These are phyloP conservation scores for Aegilops sharonensis DNA, from an alignment of 176 grass and related monocot species.

Conservation along the genomic window DNA sequence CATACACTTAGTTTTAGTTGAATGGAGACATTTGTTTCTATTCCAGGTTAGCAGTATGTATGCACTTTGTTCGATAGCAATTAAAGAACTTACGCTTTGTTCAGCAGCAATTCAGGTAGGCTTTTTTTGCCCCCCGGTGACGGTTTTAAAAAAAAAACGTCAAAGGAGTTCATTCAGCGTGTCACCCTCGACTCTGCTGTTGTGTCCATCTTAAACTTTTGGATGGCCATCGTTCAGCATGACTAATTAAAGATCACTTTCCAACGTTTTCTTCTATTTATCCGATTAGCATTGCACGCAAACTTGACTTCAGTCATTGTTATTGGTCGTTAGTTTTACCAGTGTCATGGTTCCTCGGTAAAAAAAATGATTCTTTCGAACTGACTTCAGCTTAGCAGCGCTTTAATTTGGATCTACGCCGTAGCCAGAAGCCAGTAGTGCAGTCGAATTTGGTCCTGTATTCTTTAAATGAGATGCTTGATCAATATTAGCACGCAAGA, in stretches of 20 bases:
- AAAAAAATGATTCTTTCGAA: neutral
- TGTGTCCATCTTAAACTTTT: neutral
- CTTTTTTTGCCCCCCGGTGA: too few relatives aligned
- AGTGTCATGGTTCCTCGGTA: neutral
- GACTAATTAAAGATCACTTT: neutral
- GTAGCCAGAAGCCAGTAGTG: neutral
- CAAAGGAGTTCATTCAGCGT: neutral
- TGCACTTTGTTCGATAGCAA: too few relatives aligned
- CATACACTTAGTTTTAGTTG: too few relatives aligned
- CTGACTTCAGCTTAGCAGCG: neutral
- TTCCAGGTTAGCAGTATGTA: too few relatives aligned
- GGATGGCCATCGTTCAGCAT: neutral
- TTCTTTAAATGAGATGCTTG: neutral
- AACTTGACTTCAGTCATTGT: neutral
- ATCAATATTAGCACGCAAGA: neutral
- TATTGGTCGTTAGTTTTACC: neutral
- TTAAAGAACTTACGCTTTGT: too few relatives aligned
- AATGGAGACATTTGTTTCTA: too few relatives aligned
- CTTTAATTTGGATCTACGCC: neutral
- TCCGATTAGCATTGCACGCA: neutral
- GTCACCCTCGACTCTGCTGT: neutral
- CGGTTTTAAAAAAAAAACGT: too few relatives aligned
- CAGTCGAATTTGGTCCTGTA: neutral
- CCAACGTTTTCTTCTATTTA: neutral
- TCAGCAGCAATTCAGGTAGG: too few relatives aligned